Percentiles rank a stretch among this genome's conserved stretches.
Evolutionary conservation across 2,329 filamentous ascomycete species (phyloP).

Genomic region (Colletotrichum truncatum): DNA sequence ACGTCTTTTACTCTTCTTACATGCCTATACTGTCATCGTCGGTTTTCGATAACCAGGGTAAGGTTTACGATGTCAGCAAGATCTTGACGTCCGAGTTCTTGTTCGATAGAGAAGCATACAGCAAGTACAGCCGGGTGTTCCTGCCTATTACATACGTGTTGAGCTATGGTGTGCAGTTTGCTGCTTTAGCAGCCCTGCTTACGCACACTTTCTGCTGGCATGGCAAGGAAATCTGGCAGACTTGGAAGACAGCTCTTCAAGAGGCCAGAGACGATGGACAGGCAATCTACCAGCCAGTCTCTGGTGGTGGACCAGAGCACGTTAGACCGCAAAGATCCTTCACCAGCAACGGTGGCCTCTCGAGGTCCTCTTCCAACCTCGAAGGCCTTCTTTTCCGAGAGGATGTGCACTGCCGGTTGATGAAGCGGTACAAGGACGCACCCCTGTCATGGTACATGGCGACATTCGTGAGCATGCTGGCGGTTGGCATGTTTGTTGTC

Average conservation of each 20-base stretch:
- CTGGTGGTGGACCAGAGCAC: conserved; percentile 35
- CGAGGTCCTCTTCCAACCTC: conserved; percentile 49
- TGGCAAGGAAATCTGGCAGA: conserved; percentile 81
- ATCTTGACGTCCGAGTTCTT: conserved; percentile 82
- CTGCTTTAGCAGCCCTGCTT: conserved; percentile 79
- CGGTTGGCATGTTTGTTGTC: conserved; percentile 83
- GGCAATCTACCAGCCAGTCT: conserved; percentile 62
- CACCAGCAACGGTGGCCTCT: conserved; percentile 34
- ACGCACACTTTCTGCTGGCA: conserved; percentile 89
- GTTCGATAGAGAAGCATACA: conserved; percentile 81
- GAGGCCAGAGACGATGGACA: conserved; percentile 66
- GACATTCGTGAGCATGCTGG: conserved; percentile 79
- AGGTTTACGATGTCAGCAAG: conserved; percentile 81
- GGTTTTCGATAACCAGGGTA: conserved; percentile 86
- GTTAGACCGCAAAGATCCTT: conserved; percentile 17
- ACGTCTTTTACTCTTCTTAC: conserved; percentile 82
- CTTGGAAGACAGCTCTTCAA: conserved; percentile 75
- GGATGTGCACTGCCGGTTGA: conserved; percentile 85
- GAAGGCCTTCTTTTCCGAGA: conserved; percentile 74
- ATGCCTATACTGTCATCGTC: conserved; percentile 87
- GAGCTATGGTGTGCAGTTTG: conserved; percentile 88
- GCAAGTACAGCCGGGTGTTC: conserved; percentile 84
- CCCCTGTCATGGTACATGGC: conserved; percentile 83
- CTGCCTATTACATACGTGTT: conserved; percentile 88
- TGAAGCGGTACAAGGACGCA: conserved; percentile 84